A percentile compares a stretch with the other conserved stretches of the same genome.
These are phyloP conservation scores for Pseudoturritis turrita DNA, from an alignment of 345 rosid genomes.

Conservation along the genomic window DNA sequence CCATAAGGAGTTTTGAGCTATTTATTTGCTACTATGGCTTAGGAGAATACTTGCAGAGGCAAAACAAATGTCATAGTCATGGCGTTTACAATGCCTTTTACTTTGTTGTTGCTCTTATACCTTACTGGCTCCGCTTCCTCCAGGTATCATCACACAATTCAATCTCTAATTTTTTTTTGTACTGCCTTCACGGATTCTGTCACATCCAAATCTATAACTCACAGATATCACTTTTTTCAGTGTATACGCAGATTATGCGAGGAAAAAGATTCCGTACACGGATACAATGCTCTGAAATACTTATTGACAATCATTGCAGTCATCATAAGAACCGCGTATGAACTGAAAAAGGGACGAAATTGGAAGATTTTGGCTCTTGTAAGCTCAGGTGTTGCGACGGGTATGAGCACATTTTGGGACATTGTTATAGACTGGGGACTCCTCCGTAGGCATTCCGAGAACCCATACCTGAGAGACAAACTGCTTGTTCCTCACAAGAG, in stretches of 20 bases:
- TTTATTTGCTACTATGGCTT: conserved; percentile 70
- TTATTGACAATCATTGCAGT: conserved; percentile 60
- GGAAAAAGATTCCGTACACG: conserved; percentile 51
- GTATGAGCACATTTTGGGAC: conserved; percentile 62
- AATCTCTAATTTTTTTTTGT: not conserved
- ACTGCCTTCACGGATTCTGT: not conserved
- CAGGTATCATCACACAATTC: conserved; percentile 41
- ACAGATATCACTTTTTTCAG: conserved; percentile 17
- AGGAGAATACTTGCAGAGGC: conserved; percentile 52
- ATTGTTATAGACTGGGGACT: conserved; percentile 77
- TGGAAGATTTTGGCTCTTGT: conserved; percentile 60
- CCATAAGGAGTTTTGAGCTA: conserved; percentile 60
- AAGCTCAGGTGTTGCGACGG: conserved; percentile 52
- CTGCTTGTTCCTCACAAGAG: conserved; percentile 57
- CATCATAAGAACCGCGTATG: conserved; percentile 50
- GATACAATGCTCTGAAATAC: conserved; percentile 61
- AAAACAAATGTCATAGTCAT: conserved; percentile 54
- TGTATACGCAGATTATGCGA: conserved; percentile 58
- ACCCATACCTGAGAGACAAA: conserved; percentile 55
- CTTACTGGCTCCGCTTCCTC: conserved; percentile 62
- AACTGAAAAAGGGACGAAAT: conserved; percentile 46
- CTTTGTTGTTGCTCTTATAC: conserved; percentile 53
- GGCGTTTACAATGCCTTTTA: conserved; percentile 59
- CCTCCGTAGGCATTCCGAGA: conserved; percentile 53
- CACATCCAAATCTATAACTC: not conserved